Evolutionary conservation across 306 rosid species (phyloP).

Genomic region (Vicia villosa): DNA sequence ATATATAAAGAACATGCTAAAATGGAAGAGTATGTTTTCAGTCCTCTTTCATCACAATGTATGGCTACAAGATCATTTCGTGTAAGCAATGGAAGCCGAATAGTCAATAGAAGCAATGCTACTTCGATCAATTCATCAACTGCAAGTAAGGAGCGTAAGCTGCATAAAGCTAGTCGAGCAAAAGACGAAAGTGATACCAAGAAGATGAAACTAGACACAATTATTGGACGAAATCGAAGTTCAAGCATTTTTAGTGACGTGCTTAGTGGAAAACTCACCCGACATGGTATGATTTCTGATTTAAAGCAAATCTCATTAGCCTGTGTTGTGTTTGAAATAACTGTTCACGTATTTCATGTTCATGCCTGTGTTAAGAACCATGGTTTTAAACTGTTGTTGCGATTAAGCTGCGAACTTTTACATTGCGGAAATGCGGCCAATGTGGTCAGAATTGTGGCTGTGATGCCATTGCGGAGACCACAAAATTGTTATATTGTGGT

Average conservation of each 20-base stretch:
- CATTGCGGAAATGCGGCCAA: not conserved
- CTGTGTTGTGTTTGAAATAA: conserved; percentile 8
- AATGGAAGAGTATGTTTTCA: conserved; percentile 55
- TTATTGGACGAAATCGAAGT: conserved; percentile 42
- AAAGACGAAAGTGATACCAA: conserved; percentile 42
- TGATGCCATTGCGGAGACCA: not conserved
- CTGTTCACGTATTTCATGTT: not conserved
- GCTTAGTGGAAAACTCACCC: conserved; percentile 41
- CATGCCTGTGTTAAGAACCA: conserved; percentile 1
- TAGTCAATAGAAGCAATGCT: conserved; percentile 48
- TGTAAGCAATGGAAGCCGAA: conserved; percentile 68
- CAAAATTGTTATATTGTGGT: too few species aligned
- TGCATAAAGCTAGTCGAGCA: conserved; percentile 39
- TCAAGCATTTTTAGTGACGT: conserved; percentile 39
- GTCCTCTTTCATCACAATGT: conserved; percentile 48
- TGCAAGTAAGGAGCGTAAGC: conserved; percentile 44
- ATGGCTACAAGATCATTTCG: conserved; percentile 50
- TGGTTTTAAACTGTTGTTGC: not conserved
- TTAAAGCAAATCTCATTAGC: conserved; percentile 17
- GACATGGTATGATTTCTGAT: conserved; percentile 42
- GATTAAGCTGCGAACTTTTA: not conserved
- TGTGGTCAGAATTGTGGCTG: not conserved
- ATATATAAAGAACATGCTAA: conserved; percentile 59
- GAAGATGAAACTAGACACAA: conserved; percentile 44
- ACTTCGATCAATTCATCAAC: conserved; percentile 34